Percentiles rank a stretch among this genome's conserved stretches.
Evolutionary conservation across 2,329 filamentous ascomycete species (phyloP).

Genomic region (Pestalotiopsis sp.): DNA sequence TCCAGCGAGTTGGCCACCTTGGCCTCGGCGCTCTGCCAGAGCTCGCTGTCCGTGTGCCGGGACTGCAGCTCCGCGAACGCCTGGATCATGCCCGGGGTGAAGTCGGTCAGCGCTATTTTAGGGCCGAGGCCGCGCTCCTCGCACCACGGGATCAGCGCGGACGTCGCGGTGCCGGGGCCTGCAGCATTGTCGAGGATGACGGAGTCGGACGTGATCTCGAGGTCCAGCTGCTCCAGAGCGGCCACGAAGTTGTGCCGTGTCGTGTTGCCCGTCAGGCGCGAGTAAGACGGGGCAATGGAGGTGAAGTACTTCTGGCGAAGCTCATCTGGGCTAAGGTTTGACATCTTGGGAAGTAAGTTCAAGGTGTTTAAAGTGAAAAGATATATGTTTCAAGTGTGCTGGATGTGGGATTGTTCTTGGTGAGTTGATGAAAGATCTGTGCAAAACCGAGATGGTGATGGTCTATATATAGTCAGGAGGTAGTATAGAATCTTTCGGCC

Average conservation of each 20-base stretch:
- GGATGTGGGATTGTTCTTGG: too few relatives aligned
- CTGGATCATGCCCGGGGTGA: constrained; percentile 23
- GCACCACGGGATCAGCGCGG: constrained; percentile 22
- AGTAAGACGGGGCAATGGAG: constrained; percentile 28
- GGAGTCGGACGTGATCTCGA: constrained; percentile 28
- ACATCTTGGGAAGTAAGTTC: background rate
- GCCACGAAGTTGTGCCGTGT: constrained; percentile 27
- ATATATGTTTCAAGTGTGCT: background rate
- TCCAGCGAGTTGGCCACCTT: constrained; percentile 22
- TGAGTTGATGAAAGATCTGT: too few relatives aligned
- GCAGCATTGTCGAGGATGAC: constrained; percentile 36
- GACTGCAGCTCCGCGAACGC: constrained; percentile 4
- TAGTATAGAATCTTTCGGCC: background rate
- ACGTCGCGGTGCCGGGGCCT: constrained; percentile 33
- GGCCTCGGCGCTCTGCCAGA: constrained; percentile 9
- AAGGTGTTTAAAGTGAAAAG: background rate
- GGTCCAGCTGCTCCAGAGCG: constrained; percentile 15
- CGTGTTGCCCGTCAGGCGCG: constrained; percentile 30
- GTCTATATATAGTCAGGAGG: background rate
- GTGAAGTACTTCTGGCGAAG: constrained; percentile 26
- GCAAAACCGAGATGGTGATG: too few relatives aligned
- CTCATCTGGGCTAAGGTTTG: constrained; percentile 2
- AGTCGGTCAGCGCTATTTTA: constrained; percentile 25
- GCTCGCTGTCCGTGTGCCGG: background rate
- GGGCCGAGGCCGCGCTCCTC: constrained; percentile 7